These are phyloP conservation scores for Eleusine coracana DNA, from an alignment of 176 grass and related monocot species.

Conservation along the genomic window DNA sequence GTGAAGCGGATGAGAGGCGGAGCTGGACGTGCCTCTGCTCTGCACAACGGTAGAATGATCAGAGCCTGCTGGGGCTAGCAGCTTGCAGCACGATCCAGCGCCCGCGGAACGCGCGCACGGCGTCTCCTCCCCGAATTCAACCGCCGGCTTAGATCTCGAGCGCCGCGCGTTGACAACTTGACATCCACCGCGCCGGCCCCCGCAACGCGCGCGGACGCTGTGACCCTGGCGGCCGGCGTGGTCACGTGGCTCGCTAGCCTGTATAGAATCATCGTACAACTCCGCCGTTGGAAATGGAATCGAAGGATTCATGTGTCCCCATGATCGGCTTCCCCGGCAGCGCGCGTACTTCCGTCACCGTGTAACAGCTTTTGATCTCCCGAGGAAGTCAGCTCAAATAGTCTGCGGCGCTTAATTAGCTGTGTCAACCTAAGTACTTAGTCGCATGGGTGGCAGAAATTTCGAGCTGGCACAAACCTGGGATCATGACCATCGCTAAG, in stretches of 20 bases:
- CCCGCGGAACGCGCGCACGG: slow-evolving; percentile 1
- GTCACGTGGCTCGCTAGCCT: slow-evolving; percentile 1
- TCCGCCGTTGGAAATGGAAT: neutral
- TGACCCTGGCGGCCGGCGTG: neutral
- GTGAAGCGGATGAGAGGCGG: neutral
- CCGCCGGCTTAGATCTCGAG: neutral
- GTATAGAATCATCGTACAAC: neutral
- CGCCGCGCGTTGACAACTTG: neutral
- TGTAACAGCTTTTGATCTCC: neutral
- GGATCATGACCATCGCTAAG: neutral
- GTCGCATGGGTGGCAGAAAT: neutral
- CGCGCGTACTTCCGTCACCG: neutral
- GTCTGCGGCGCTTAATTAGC: too few species aligned
- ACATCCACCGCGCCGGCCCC: neutral
- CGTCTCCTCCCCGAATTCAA: neutral
- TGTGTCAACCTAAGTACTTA: neutral
- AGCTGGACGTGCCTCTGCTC: neutral
- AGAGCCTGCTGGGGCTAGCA: neutral
- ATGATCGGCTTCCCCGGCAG: neutral
- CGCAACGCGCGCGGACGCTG: neutral
- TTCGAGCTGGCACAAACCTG: neutral
- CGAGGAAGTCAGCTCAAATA: neutral
- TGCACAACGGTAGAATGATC: neutral
- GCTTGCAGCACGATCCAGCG: neutral
- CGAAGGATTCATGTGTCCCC: neutral